Conservation (phyloP, 2,329 filamentous ascomycete species). For the Tolypocladium sp. region DNA sequence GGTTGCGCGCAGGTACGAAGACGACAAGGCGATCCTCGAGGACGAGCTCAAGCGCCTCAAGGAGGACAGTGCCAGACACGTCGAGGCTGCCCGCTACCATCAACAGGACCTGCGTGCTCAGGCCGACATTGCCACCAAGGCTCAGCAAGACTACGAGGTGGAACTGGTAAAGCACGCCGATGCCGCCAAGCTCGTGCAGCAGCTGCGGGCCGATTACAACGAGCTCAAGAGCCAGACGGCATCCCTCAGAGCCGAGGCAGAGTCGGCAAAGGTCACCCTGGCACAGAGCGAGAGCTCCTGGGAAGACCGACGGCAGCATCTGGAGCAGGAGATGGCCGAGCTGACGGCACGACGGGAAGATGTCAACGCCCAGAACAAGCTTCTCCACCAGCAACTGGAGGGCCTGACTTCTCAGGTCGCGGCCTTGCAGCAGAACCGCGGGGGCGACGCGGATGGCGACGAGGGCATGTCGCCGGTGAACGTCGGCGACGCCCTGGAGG, state of each 20-base stretch:
- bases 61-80: constrained; percentile 72
- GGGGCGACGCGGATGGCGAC: constrained; percentile 38
- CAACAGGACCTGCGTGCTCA: constrained; percentile 89
- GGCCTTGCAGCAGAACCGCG: constrained; percentile 67
- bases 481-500: constrained; percentile 55
- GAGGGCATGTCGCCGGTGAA: constrained; percentile 44
- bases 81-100: constrained; percentile 72
- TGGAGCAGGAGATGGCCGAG: constrained; percentile 78
- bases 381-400: constrained; percentile 84
- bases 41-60: constrained; percentile 72
- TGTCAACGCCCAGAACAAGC: constrained; percentile 77
- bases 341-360: constrained; percentile 74
- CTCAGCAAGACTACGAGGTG: constrained; percentile 90
- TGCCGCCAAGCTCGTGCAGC: constrained; percentile 77
- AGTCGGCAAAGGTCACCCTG: constrained; percentile 73
- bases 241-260: constrained; percentile 68
- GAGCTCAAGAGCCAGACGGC: constrained; percentile 71
- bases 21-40: constrained; percentile 73
- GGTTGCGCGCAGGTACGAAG: constrained; percentile 58
- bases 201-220: constrained; percentile 71
- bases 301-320: constrained; percentile 69
- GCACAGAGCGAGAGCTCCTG: constrained; percentile 79
- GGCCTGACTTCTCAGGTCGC: constrained; percentile 71
- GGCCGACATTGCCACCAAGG: constrained; percentile 84
- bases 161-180: constrained; percentile 94